phyloP scores from a whole-genome alignment of 2,329 filamentous ascomycete species.

The Colletotrichum plurivorum region DNA sequence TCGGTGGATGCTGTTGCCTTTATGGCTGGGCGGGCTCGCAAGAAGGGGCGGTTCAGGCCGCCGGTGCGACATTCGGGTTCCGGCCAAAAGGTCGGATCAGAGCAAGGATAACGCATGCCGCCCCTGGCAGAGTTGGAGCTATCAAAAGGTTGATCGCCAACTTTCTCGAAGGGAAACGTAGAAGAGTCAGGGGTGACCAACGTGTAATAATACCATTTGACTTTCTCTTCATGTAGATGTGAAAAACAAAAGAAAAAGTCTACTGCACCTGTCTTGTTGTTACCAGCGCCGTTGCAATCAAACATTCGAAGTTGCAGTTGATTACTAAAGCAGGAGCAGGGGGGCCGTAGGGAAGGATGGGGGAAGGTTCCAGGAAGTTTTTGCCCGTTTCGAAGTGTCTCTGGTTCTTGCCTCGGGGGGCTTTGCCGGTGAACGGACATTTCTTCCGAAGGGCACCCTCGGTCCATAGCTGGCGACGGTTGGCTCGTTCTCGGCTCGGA shows the following conservation, averaged over 20 bases:
- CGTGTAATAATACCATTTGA: not conserved
- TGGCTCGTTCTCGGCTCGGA: slow-evolving; percentile 10
- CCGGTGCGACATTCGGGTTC: no score
- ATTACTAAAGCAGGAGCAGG: slow-evolving; percentile 14
- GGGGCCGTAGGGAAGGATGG: not conserved
- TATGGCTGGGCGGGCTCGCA: no score
- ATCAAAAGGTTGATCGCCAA: not conserved
- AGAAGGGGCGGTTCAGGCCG: no score
- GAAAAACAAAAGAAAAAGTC: no score
- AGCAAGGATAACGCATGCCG: not conserved
- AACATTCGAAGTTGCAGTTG: not conserved
- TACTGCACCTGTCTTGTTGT: no score
- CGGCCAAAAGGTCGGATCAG: not conserved
- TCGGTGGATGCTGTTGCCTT: no score
- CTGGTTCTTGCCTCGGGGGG: no score
- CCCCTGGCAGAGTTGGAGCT: not conserved
- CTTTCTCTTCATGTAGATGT: not conserved
- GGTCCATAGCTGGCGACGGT: not conserved
- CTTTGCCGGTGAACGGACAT: slow-evolving; percentile 1
- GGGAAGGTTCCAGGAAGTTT: slow-evolving; percentile 19
- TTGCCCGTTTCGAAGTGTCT: not conserved
- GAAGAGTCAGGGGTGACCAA: not conserved
- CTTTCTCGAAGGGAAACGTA: not conserved
- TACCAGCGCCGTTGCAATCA: not conserved
- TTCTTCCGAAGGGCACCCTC: slow-evolving; percentile 10